These are phyloP conservation scores for Didymella pinodella DNA, from an alignment of 2,329 filamentous ascomycete genomes.

Conservation along the genomic window DNA sequence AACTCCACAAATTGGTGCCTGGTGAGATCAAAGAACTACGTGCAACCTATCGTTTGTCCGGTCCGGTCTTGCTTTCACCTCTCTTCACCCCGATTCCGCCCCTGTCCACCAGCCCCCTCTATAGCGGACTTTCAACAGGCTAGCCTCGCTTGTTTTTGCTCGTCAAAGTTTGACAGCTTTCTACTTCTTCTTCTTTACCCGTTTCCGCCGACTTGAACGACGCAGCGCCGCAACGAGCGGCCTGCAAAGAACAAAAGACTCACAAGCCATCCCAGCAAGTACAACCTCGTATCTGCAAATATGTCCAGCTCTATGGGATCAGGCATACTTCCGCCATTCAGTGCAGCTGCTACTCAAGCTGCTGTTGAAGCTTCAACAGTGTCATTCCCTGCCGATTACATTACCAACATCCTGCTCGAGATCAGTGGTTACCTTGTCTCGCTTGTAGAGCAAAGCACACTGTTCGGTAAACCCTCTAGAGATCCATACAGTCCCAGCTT, in stretches of 20 bases:
- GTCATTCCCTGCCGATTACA: slow-evolving; percentile 21
- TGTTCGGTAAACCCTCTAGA: slow-evolving; percentile 19
- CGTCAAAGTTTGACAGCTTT: not conserved
- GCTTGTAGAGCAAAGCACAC: slow-evolving; percentile 19
- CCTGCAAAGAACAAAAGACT: not conserved
- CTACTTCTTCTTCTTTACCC: not conserved
- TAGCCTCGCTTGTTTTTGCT: not conserved
- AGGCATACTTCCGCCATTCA: slow-evolving; percentile 21
- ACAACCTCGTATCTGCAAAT: not conserved
- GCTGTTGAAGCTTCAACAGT: slow-evolving; percentile 19
- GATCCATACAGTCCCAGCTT: slow-evolving; percentile 42
- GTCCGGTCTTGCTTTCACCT: slow-evolving; percentile 26
- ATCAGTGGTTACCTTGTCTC: slow-evolving; percentile 28
- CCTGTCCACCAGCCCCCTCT: slow-evolving; percentile 20
- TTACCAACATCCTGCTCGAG: slow-evolving; percentile 23
- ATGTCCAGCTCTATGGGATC: not conserved
- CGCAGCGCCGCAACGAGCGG: slow-evolving; percentile 1
- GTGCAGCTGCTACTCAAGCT: slow-evolving; percentile 26
- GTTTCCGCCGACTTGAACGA: not conserved
- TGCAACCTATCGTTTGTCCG: slow-evolving; percentile 13
- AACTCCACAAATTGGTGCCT: not conserved
- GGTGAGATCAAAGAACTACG: slow-evolving; percentile 13
- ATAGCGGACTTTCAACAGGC: slow-evolving; percentile 10
- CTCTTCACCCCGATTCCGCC: slow-evolving; percentile 11
- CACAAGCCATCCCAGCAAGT: not conserved